Evolutionary conservation across 2,329 filamentous ascomycete species (phyloP), one percentile per base, ranked within the genome.

Genomic region (Verticillium tricorpus): DNA sequence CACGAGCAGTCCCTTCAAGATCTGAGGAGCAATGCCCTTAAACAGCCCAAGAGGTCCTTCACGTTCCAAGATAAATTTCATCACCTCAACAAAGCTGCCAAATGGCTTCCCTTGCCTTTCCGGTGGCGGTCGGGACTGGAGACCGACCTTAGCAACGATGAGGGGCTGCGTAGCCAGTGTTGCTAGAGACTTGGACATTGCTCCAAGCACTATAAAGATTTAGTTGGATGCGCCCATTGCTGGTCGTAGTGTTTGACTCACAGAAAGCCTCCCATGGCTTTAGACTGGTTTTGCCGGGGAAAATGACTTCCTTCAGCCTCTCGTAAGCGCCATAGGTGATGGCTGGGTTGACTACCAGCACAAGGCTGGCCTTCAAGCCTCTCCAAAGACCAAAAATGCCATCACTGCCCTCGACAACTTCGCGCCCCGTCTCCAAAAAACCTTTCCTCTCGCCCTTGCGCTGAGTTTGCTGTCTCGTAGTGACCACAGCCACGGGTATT

Each of bases 311-410:
- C 76, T 91, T 90, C 67, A 98, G 79, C 67, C 93, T 87, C 79
- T 99, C 93, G 72, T 98, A 99, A 60, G 93, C 93, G 60, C 95
- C 95, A 70, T 99, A 99, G 56, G 95, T 99, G 74, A 99, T 99
- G 56, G 93, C 92, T 12, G 95, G 95, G 74, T 99, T 99, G 64
- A 98, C 86, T 12, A 98, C 94, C 63, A 99, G 84, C 34, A 99
- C 94, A 73, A 99, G 83, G 75, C 93, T 97, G 60, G 95, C 95
- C 79, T 97, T 97, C 68, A 99, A 78, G 9, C 95, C 95, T 75
- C 94, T 89, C 95, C 95, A 99, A 54, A 99, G 83, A 15, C 95
- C 95, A 25, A 84, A 86, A 73, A 91, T 87, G 35, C 95, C 95
- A 76, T 99, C 95, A 66, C 96, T 93, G 62, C 93, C 91, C 60